These are phyloP conservation scores for Gyrodon lividus DNA, from an alignment of 768 basidiomycete species.

Conservation along the genomic window DNA sequence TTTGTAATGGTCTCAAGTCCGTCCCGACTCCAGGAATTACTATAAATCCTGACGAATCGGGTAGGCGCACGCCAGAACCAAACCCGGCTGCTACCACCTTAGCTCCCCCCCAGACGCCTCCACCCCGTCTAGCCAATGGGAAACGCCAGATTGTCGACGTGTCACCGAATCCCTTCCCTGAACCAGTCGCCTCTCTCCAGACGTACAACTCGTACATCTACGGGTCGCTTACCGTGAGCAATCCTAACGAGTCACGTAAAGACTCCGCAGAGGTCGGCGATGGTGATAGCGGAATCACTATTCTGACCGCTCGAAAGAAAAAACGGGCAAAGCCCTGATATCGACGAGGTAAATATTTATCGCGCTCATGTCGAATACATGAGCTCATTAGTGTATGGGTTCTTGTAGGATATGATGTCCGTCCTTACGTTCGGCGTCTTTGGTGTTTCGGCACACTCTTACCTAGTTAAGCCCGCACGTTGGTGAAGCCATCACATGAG, in stretches of 20 bases:
- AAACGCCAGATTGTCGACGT: conserved; percentile 40
- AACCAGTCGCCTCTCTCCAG: conserved; percentile 59
- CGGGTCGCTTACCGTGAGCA: conserved; percentile 53
- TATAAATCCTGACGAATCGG: conserved; percentile 23
- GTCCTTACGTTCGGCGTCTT: conserved; percentile 16
- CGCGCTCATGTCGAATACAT: conserved; percentile 1
- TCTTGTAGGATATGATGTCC: conserved; percentile 8
- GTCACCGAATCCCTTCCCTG: conserved; percentile 67
- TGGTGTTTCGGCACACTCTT: not conserved
- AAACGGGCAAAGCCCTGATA: conserved; percentile 35
- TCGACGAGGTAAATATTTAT: conserved; percentile 5
- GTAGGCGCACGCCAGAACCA: conserved; percentile 44
- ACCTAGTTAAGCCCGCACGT: not conserved
- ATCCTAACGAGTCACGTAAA: conserved; percentile 36
- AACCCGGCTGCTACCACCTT: conserved; percentile 26
- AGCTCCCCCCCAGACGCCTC: conserved; percentile 53
- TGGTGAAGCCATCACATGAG: not conserved
- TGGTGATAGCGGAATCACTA: conserved; percentile 41
- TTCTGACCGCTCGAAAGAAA: conserved; percentile 61
- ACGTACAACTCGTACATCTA: conserved; percentile 62
- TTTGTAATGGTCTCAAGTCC: conserved; percentile 64
- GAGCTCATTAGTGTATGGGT: conserved; percentile 3
- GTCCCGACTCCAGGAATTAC: conserved; percentile 15
- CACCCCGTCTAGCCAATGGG: conserved; percentile 36
- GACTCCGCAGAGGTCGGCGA: conserved; percentile 7